A percentile compares a stretch with the other conserved stretches of the same genome.
These are phyloP conservation scores for Coniochaeta ligniaria DNA, from an alignment of 2,329 filamentous ascomycete species.

Conservation along the genomic window DNA sequence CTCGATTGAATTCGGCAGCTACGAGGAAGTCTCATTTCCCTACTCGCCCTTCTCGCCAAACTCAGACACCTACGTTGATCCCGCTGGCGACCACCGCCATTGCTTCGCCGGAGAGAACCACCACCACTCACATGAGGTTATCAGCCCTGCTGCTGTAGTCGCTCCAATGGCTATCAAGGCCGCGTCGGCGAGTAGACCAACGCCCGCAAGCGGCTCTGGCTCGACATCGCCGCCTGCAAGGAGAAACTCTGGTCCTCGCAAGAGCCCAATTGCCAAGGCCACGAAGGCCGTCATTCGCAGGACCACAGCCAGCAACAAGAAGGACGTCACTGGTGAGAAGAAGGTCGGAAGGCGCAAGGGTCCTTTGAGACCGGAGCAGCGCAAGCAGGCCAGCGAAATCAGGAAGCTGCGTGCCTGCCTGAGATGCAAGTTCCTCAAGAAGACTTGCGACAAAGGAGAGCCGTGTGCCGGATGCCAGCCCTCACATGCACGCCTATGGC, in stretches of 20 bases:
- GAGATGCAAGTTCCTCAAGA: slow-evolving; percentile 97
- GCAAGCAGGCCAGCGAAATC: slow-evolving; percentile 95
- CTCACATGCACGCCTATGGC: slow-evolving; percentile 91
- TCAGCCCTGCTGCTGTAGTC: slow-evolving; percentile 62
- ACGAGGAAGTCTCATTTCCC: slow-evolving; percentile 70
- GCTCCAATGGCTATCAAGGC: slow-evolving; percentile 61
- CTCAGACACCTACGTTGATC: slow-evolving; percentile 67
- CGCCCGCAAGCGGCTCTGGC: slow-evolving; percentile 47
- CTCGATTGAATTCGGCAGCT: slow-evolving; percentile 66
- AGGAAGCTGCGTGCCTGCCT: slow-evolving; percentile 89
- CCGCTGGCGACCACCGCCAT: slow-evolving; percentile 48
- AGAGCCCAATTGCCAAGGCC: slow-evolving; percentile 74
- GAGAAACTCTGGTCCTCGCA: slow-evolving; percentile 63
- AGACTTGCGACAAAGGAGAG: slow-evolving; percentile 97
- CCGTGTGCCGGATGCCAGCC: slow-evolving; percentile 93
- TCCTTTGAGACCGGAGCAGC: slow-evolving; percentile 84
- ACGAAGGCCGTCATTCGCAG: slow-evolving; percentile 81
- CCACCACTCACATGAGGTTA: slow-evolving; percentile 42
- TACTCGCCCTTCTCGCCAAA: slow-evolving; percentile 77
- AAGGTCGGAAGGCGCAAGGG: slow-evolving; percentile 87
- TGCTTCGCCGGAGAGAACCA: slow-evolving; percentile 52
- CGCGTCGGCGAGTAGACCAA: slow-evolving; percentile 50
- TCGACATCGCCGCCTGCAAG: slow-evolving; percentile 54
- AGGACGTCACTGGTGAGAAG: slow-evolving; percentile 75
- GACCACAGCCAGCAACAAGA: slow-evolving; percentile 66